These are phyloP conservation scores for Ceriops tagal DNA, from an alignment of 345 rosid genomes.

Conservation along the genomic window DNA sequence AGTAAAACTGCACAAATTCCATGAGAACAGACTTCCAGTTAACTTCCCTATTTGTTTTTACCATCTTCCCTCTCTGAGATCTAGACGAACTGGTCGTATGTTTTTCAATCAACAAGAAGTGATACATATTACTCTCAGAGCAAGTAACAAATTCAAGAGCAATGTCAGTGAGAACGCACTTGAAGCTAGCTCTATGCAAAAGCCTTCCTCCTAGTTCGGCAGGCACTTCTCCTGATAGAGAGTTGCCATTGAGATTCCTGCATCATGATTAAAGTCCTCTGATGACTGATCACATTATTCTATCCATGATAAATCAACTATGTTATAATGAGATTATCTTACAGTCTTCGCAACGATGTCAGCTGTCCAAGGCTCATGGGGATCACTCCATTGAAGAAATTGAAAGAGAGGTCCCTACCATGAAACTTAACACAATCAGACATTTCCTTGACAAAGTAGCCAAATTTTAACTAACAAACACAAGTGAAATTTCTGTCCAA, in stretches of 20 bases:
- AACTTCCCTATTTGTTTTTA: no score
- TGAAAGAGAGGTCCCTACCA: slow-evolving; percentile 90
- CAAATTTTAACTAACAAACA: not conserved
- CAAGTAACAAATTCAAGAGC: not conserved
- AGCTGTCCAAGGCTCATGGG: slow-evolving; percentile 86
- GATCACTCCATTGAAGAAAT: slow-evolving; percentile 77
- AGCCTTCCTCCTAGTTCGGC: slow-evolving; percentile 88
- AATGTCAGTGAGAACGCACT: slow-evolving; percentile 45
- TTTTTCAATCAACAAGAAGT: no score
- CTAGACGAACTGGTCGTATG: no score
- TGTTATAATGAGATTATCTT: slow-evolving; percentile 28
- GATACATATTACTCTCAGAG: not conserved
- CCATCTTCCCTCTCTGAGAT: no score
- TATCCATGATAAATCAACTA: not conserved
- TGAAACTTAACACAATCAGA: not conserved
- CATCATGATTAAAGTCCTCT: slow-evolving; percentile 15
- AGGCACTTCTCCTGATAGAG: slow-evolving; percentile 82
- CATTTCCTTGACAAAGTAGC: not conserved
- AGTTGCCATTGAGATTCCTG: slow-evolving; percentile 93
- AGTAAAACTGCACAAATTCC: slow-evolving; percentile 64
- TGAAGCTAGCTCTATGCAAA: slow-evolving; percentile 90
- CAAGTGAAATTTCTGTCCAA: no score
- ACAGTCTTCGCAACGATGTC: slow-evolving; percentile 72
- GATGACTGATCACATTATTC: not conserved
- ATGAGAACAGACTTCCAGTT: slow-evolving; percentile 11